phyloP scores from a whole-genome alignment of 1,284 basidiomycete genomes.

The Melampsora americana region DNA sequence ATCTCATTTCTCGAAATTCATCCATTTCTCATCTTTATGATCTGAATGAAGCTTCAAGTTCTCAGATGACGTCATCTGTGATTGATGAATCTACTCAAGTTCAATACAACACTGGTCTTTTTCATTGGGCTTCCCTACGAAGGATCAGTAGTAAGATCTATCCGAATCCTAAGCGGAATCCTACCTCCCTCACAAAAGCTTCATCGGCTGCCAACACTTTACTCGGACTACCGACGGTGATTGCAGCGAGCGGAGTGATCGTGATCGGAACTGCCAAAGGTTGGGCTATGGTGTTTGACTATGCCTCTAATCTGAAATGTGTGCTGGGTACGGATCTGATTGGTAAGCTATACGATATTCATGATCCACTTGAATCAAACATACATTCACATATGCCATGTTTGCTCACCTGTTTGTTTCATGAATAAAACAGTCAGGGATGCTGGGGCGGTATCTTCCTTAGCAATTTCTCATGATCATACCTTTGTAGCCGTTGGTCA shows the following conservation, averaged over 20 bases:
- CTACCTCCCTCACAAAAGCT: not conserved
- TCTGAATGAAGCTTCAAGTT: constrained; percentile 6
- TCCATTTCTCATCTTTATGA: constrained; percentile 2
- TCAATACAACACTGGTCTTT: not conserved
- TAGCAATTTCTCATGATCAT: constrained; percentile 88
- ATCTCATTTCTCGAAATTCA: constrained; percentile 1
- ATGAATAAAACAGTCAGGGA: constrained; percentile 58
- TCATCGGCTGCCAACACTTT: constrained; percentile 23
- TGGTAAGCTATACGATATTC: constrained; percentile 59
- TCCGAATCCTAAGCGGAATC: not conserved
- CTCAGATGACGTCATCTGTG: constrained; percentile 2
- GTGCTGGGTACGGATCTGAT: constrained; percentile 68
- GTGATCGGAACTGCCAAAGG: constrained; percentile 83
- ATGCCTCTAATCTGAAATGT: constrained; percentile 76
- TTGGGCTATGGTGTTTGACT: constrained; percentile 78
- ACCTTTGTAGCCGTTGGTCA: constrained; percentile 90
- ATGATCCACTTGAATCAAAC: constrained; percentile 31
- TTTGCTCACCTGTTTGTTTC: not conserved
- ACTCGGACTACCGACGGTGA: constrained; percentile 69
- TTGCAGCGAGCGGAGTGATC: constrained; percentile 81
- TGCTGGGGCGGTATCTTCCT: constrained; percentile 78
- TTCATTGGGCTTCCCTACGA: constrained; percentile 33
- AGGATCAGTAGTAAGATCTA: constrained; percentile 38
- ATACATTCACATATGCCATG: not conserved
- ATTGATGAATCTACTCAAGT: constrained; percentile 6